Conservation (phyloP, 768 basidiomycete species). For the Gautieria morchelliformis region DNA sequence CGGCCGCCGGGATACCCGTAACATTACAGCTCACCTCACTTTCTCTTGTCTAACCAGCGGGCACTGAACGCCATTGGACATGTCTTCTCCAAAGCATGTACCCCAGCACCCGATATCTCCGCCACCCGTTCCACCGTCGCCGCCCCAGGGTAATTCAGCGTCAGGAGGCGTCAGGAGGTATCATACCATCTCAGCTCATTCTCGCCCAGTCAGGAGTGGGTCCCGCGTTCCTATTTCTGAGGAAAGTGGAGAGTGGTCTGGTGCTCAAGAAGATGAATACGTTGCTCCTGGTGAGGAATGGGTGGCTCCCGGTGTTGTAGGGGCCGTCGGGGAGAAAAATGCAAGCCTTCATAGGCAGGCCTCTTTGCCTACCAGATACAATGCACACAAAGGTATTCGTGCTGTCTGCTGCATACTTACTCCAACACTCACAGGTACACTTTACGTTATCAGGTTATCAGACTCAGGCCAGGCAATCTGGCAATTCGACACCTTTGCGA, state of each 20-base stretch:
- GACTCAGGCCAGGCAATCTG: conserved; percentile 31
- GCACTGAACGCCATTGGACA: neutral
- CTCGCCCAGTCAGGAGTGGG: conserved; percentile 49
- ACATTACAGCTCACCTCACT: no score
- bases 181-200: conserved; percentile 73
- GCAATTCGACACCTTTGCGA: conserved; percentile 53
- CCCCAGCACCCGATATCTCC: conserved; percentile 23
- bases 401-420: conserved; percentile 12
- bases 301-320: conserved; percentile 55
- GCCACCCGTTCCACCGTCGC: conserved; percentile 29
- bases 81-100: conserved; percentile 11
- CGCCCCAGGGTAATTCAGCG: conserved; percentile 13
- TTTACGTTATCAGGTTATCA: conserved; percentile 7
- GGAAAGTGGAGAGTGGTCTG: conserved; percentile 29
- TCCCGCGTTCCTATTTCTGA: conserved; percentile 62
- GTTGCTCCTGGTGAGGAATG: conserved; percentile 64
- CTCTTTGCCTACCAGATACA: conserved; percentile 73
- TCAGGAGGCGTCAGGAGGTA: conserved; percentile 59
- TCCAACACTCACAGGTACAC: neutral
- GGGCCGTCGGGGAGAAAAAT: conserved; percentile 76
- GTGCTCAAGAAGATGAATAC: conserved; percentile 54
- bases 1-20: no score
- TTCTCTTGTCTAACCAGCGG: neutral
- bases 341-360: conserved; percentile 65
- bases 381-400: conserved; percentile 41